Evolutionary conservation across 2,329 filamentous ascomycete species (phyloP), one percentile per base, ranked within the genome.

Genomic region (Stenocarpella maydis): DNA sequence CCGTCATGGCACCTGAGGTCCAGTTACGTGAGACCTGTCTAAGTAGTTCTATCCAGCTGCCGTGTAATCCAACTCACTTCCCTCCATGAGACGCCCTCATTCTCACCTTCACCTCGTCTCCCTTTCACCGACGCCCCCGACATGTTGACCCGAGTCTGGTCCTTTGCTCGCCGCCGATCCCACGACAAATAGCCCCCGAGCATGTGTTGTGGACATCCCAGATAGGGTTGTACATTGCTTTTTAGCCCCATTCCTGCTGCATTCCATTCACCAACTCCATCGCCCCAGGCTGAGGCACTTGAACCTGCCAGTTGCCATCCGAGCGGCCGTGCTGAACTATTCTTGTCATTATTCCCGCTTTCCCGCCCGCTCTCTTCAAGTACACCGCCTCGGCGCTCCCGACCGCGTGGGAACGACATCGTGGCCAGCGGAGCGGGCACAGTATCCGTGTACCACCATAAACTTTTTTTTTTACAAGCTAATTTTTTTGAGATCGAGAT

Each of bases 351-450:
- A 21, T 61, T 34, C 41, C 19, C 41, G 41, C 41, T 10, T 19
- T 47, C 43, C 41, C 55, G 26, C 58, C 58, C 19, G 21, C 3
- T 34, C 12, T 12, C 5, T 37, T 37, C 10, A 19, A n/a, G 58
- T 19, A 63, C 58, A 49, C 58, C 58, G 58, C 58, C 58, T 63
- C 58, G 58, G 58, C 28, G 43, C n/a, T 49, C 58, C 58, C 58
- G 58, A 63, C 41, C 41, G 58, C 41, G 28, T 49, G 58, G 53
- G 58, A 63, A 63, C n/a, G 28, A 37, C 28, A 14, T 49, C 12
- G 24, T 10, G 19, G 43, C 31, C 58, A 37, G n/a, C 37, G 37
- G 53, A 26, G n/a, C 24, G 24, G 53, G 15, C 43, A 45, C 55
- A 14, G 24, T 63, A 63, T 19, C 54, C 21, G 41, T 41, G 17